Evolutionary conservation across 23 red algal genomes (phyloP).

Genomic region (Agarophyton chilense): DNA sequence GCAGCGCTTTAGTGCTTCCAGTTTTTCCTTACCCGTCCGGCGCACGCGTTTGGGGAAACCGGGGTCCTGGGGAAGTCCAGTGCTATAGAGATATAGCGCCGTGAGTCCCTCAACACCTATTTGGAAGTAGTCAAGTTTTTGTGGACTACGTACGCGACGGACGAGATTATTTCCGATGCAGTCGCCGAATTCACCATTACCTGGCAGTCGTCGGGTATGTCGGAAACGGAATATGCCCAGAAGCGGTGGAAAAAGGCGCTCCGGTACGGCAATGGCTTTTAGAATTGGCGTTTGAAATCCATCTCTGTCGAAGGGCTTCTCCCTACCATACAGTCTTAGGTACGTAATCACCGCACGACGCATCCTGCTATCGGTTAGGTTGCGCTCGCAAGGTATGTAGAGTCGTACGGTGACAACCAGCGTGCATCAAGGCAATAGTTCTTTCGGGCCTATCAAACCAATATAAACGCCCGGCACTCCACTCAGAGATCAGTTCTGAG

Average conservation of each 20-base stretch:
- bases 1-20: no score
- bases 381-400: background rate
- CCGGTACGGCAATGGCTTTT: background rate
- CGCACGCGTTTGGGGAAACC: no score
- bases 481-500: no score
- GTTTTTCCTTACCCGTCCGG: no score
- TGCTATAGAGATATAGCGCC: no score
- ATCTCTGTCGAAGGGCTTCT: background rate
- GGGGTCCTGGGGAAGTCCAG: no score
- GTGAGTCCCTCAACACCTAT: background rate
- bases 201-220: background rate
- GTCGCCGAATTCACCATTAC: background rate
- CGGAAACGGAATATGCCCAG: background rate
- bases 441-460: background rate
- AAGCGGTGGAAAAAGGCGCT: background rate
- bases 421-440: background rate
- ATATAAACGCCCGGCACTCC: no score
- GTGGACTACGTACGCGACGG: background rate
- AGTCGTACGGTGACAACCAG: background rate
- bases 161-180: background rate
- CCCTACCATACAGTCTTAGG: background rate
- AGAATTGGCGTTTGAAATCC: background rate
- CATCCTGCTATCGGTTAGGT: background rate
- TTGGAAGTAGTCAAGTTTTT: background rate
- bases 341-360: background rate